Base-by-base conservation (phyloP, 2,329 filamentous ascomycete genomes). In the Claviceps pusilla region DNA sequence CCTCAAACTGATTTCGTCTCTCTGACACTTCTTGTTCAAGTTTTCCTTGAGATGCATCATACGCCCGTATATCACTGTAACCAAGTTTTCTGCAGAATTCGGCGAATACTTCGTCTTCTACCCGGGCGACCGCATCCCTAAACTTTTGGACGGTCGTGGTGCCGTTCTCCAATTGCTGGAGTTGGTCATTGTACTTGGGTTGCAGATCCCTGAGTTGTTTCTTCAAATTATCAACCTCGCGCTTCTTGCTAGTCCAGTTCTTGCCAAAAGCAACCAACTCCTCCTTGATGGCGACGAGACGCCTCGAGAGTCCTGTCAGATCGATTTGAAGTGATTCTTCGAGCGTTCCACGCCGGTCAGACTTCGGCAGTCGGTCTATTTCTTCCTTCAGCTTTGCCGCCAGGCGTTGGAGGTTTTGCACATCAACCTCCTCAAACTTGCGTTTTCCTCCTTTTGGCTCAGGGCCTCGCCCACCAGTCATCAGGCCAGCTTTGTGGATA, bases 401-500 rank as follows among this genome's bases (percentile, higher is more conserved):
- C 61, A 88, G 75, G 58, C 83, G 84, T 62, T 84, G 79, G n/a
- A 96, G 75, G 57, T 87, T 87, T 59, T 95, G 87, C 35, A 96
- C 82, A 61, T 96, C 89, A 7, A 86, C 81, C 61, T 96, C 90
- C 63, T 95, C 90, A 70, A 94, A 97, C 52, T 86, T 80, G 55
- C 89, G 84, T 59, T 89, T 86, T 56, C 80, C 80, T 54, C 84
- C 82, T 66, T 86, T 87, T 49, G 83, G 79, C 48, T 86, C 81
- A 1, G 83, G 84, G 35, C 89, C 85, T 57, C 89, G 86, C 60
- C 93, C 93, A 75, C 93, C 93, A 50, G 93, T 97, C 86, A 98
- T 97, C 53, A 94, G 77, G 64, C 93, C 93, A 48, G 87, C 89
- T 67, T 97, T 97, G 73, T 95, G 89, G 59, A 98, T 96, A 57